Percentiles rank a stretch among this genome's conserved stretches.
Conservation (phyloP, 108 stramenopile species). For the Cyclotella cryptica region DNA sequence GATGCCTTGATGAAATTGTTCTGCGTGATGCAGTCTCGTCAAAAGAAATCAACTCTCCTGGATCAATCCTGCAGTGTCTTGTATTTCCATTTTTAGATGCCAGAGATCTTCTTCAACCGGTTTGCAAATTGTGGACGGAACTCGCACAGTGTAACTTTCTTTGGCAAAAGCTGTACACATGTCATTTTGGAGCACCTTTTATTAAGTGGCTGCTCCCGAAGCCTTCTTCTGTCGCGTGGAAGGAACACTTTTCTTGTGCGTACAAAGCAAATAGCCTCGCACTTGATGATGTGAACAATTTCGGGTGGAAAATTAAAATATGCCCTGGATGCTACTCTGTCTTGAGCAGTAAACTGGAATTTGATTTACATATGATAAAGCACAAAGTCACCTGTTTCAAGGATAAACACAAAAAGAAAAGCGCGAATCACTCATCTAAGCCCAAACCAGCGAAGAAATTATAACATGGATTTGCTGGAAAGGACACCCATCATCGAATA, state of each 20-base stretch:
- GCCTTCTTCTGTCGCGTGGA: constrained; percentile 11
- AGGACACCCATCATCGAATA: no score
- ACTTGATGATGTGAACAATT: constrained; percentile 7
- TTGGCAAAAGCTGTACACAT: constrained; percentile 37
- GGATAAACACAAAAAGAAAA: not conserved
- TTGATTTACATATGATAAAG: constrained; percentile 30
- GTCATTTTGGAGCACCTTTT: constrained; percentile 35
- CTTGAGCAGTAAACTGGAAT: constrained; percentile 12
- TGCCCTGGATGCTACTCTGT: constrained; percentile 33
- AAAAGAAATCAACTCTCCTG: constrained; percentile 5
- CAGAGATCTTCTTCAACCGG: constrained; percentile 28
- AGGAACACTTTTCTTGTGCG: constrained; percentile 12
- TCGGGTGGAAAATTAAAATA: constrained; percentile 24
- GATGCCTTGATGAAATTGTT: no score
- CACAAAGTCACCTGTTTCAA: constrained; percentile 25
- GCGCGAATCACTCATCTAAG: not conserved
- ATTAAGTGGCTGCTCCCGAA: constrained; percentile 6
- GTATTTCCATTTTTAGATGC: constrained; percentile 48
- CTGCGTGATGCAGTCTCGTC: not conserved
- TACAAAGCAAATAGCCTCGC: constrained; percentile 2
- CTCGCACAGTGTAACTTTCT: constrained; percentile 17
- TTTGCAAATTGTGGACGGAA: constrained; percentile 50
- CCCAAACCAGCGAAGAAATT: no score
- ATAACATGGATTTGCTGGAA: no score
- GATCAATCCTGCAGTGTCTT: constrained; percentile 21